Base-by-base conservation (phyloP, 306 rosid genomes). In the Myrica gale region DNA sequence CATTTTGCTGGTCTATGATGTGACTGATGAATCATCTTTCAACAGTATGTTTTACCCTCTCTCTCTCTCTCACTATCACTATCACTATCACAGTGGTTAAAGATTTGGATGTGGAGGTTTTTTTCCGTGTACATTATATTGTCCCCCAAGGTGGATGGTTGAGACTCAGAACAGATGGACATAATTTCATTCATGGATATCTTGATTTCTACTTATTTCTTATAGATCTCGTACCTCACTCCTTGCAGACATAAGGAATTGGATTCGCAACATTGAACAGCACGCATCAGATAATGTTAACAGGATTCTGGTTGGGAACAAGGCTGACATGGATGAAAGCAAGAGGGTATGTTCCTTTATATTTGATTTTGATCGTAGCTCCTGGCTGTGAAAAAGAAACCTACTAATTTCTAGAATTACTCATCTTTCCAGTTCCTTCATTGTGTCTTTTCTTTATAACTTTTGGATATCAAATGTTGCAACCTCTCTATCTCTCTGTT, bases 191-290 rank as follows among this genome's bases (percentile, higher is more conserved):
- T 32, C 16, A 26, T 61, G 4, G 67, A 44, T 75, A 26, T 26
- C 32, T 26, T 26, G 32, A 26, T 26, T 65, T 80, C 62, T 26
- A 7, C 42, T 26, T 62, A 58, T 71, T 32, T 76, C 51, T 19
- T 77, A 68, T 53, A 78, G 72, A 83, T 45, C 42, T 53, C 42
- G 21, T 55, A 76, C 76, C 48, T 39, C 77, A 71, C 55, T 74
- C 46, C 76, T 81, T 86, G 72, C 96, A 95, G 97, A 95, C 78
- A 95, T 95, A 61, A 89, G 91, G 85, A 95, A 90, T 73, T 95
- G 98, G 98, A 95, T 92, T 82, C 93, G 90, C 73, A 95, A 89
- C 88, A 95, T 95, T 42, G 98, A 92, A 85, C 98, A 95, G 62
- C 97, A 92, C 85, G 97, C 98, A 78, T 92, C 97, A 15, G 97